Evolutionary conservation across 768 basidiomycete species (phyloP).

Genomic region (Hydnum rufescens): DNA sequence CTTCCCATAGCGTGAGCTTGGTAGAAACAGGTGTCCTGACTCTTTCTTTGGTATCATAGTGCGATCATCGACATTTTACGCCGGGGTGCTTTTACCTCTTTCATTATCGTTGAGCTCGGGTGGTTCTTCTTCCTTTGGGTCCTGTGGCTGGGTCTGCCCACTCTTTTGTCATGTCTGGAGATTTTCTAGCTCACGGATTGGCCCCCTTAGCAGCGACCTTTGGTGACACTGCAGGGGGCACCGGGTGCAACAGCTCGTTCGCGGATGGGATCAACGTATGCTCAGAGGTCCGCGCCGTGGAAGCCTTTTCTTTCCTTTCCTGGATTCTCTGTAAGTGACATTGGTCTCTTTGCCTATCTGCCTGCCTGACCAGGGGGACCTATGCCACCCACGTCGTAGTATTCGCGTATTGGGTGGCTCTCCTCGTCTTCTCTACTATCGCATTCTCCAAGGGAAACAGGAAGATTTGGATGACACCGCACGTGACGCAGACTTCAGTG

Average conservation of each 20-base stretch:
- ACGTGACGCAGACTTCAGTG: neutral
- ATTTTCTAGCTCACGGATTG: neutral
- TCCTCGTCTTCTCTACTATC: constrained; percentile 19
- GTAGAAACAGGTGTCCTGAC: neutral
- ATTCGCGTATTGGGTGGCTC: constrained; percentile 16
- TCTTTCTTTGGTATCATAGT: constrained; percentile 9
- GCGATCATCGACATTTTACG: constrained; percentile 14
- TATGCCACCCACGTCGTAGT: constrained; percentile 13
- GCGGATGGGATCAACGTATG: neutral
- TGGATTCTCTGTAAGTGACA: constrained; percentile 5
- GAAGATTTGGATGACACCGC: constrained; percentile 22
- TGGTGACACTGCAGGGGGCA: neutral
- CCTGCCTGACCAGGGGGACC: constrained; percentile 12
- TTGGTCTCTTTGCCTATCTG: neutral
- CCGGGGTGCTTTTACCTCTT: constrained; percentile 16
- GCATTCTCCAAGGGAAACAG: constrained; percentile 19
- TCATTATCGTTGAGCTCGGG: constrained; percentile 16
- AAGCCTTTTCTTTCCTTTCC: constrained; percentile 5
- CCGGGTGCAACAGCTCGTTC: neutral
- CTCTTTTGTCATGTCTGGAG: neutral
- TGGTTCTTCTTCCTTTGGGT: constrained; percentile 16
- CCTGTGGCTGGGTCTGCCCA: constrained; percentile 17
- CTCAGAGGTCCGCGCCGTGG: constrained; percentile 2
- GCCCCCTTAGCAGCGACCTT: neutral
- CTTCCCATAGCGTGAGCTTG: neutral